Conservation (phyloP, 805 yeast genomes). For the Candida incommunis region DNA sequence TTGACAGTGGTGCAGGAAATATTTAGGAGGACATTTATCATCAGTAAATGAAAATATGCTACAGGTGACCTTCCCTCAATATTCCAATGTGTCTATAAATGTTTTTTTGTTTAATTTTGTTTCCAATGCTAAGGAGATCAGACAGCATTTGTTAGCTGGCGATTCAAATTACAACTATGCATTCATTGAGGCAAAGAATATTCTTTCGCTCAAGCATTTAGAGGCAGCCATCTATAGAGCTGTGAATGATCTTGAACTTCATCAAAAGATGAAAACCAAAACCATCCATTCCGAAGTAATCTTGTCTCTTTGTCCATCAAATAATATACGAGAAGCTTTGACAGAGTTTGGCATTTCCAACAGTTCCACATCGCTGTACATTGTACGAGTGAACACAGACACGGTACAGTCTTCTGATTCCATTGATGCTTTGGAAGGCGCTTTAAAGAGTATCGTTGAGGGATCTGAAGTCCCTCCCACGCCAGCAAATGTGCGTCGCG, state of each 20-base stretch:
- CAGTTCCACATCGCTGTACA: not conserved
- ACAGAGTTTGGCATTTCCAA: slow-evolving; percentile 25
- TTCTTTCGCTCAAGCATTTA: slow-evolving; percentile 50
- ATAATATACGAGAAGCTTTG: slow-evolving; percentile 21
- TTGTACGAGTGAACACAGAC: not conserved
- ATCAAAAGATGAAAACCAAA: slow-evolving; percentile 39
- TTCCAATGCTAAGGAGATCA: slow-evolving; percentile 29
- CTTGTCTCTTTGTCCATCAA: slow-evolving; percentile 45
- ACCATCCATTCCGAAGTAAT: slow-evolving; percentile 60
- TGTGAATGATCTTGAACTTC: slow-evolving; percentile 34
- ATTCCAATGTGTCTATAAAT: slow-evolving; percentile 23
- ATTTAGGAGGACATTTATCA: too few relatives aligned
- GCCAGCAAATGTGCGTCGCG: not conserved
- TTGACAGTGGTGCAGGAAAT: too few relatives aligned
- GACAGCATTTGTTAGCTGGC: slow-evolving; percentile 27
- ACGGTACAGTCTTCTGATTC: not conserved
- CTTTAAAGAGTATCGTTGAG: not conserved
- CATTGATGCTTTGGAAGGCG: not conserved
- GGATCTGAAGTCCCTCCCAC: not conserved
- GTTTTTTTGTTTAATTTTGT: slow-evolving; percentile 35
- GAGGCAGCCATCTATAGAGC: slow-evolving; percentile 47
- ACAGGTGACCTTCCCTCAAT: too few relatives aligned
- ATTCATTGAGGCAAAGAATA: slow-evolving; percentile 44
- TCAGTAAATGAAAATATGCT: too few relatives aligned
- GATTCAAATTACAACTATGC: slow-evolving; percentile 43